Evolutionary conservation across 2,329 filamentous ascomycete species (phyloP), one percentile per base, ranked within the genome.

Genomic region (Diaporthe sp.): DNA sequence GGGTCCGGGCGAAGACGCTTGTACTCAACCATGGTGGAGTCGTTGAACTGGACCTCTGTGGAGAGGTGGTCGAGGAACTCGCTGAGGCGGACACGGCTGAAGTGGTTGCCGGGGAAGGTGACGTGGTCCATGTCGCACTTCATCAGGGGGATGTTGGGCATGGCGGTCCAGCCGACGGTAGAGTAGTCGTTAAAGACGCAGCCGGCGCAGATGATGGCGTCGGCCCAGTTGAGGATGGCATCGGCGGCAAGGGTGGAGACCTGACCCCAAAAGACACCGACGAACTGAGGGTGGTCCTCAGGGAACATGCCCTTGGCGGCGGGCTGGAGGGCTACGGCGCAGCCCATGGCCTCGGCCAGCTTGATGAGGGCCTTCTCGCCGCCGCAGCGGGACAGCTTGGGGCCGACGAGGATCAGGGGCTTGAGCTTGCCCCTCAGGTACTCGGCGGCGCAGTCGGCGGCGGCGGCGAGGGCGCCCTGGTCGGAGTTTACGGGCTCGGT

Each of bases 251-350:
- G 72, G n/a, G 78, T 79, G 66, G 78, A 79, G 65, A 79, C 76
- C 59, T 78, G 77, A 19, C 78, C 78, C 78, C 78, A 80, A 70
- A 79, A 80, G 66, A 79, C 74, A 44, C 78, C 78, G 55, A 79
- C 77, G 55, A 79, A 80, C 73, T 80, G 78, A 17, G 74, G 73
- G 75, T 80, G 78, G 65, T 77, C 75, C 72, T 80, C 78, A 7
- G 78, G 78, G 73, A 80, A 80, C 78, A 80, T 80, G 74, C 78
- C 78, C 78, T 80, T 80, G 59, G 78, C 78, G 4, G 78, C 78
- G n/a, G 78, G 78, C 72, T 80, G 78, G 39, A 80, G 75, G n/a
- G 78, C 78, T 5, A 80, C 78, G 22, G 78, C 78, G 65, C 78
- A 80, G 15, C 78, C 78, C 77, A 80, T 78, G 39, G 78, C 77